These are phyloP conservation scores for Amborella trichopoda DNA, from an alignment of 164 flowering plant species.

Conservation along the genomic window DNA sequence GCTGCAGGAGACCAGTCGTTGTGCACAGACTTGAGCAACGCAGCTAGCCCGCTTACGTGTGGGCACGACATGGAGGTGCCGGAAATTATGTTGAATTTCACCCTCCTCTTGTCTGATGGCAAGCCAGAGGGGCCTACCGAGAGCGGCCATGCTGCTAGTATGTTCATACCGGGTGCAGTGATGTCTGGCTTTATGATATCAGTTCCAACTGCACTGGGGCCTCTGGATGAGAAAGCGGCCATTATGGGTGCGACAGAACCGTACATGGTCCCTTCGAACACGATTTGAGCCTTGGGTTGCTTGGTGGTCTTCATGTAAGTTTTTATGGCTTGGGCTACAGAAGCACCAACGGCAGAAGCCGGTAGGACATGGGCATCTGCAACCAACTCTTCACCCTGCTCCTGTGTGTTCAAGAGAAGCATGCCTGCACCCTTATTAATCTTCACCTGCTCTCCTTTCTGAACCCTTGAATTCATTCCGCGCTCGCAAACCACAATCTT, in stretches of 20 bases:
- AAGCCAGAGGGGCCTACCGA: conserved; percentile 27
- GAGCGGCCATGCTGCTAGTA: conserved; percentile 70
- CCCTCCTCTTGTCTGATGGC: conserved; percentile 36
- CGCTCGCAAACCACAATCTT: conserved; percentile 55
- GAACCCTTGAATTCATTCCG: conserved; percentile 29
- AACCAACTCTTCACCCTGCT: conserved; percentile 47
- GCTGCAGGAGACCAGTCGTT: too few species aligned
- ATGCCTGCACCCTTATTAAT: conserved; percentile 55
- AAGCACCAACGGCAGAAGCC: conserved; percentile 36
- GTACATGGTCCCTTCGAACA: conserved; percentile 36
- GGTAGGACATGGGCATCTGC: conserved; percentile 56
- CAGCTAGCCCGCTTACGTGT: conserved; percentile 63
- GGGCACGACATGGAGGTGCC: conserved; percentile 86
- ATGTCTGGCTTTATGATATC: conserved; percentile 67
- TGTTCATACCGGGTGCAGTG: conserved; percentile 66
- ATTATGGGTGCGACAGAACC: conserved; percentile 46
- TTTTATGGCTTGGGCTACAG: conserved; percentile 28
- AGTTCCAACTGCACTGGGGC: conserved; percentile 36
- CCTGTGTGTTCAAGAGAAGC: conserved; percentile 31
- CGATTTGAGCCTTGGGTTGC: conserved; percentile 31
- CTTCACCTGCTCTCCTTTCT: conserved; percentile 48
- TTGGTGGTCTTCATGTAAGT: conserved; percentile 14
- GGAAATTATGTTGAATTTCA: too few species aligned
- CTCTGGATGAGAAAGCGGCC: conserved; percentile 69
- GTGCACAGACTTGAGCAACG: conserved; percentile 48